A percentile compares a stretch with the other conserved stretches of the same genome.
Conservation (phyloP, 345 rosid genomes). For the Populus euphratica region DNA sequence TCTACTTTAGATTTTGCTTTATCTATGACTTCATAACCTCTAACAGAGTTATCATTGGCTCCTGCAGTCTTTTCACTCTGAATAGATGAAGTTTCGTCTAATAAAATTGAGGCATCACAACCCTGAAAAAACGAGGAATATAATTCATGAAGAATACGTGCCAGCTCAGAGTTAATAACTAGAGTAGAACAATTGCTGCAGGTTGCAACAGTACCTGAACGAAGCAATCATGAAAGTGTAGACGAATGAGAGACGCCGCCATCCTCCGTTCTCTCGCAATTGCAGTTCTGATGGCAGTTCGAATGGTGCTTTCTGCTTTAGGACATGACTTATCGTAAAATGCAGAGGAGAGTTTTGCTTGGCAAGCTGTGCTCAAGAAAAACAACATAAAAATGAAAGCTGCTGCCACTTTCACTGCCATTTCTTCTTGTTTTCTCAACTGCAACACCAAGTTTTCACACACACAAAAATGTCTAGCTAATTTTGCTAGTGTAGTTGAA, state of each 20-base stretch:
- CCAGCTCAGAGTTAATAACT: background rate
- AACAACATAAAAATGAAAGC: background rate
- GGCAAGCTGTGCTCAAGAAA: background rate
- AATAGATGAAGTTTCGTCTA: constrained; percentile 16
- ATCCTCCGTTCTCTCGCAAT: constrained; percentile 15
- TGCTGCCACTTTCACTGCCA: background rate
- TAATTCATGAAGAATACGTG: background rate
- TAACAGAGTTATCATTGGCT: background rate
- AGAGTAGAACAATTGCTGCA: background rate
- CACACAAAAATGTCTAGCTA: too few relatives aligned
- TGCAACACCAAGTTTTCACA: too few relatives aligned
- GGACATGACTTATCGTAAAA: constrained; percentile 13
- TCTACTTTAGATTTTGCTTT: constrained; percentile 15
- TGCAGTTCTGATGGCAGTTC: constrained; percentile 3
- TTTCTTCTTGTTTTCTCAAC: background rate
- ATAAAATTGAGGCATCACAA: constrained; percentile 25
- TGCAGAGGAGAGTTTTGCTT: constrained; percentile 7
- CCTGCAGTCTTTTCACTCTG: constrained; percentile 15
- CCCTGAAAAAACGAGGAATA: constrained; percentile 6
- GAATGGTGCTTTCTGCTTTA: constrained; percentile 6
- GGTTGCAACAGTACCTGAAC: constrained; percentile 4
- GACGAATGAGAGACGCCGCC: constrained; percentile 22
- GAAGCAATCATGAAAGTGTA: constrained; percentile 19
- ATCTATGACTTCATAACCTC: constrained; percentile 13
- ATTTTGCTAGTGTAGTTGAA: too few relatives aligned